A percentile compares a stretch with the other conserved stretches of the same genome.
phyloP scores from a whole-genome alignment of 1,284 basidiomycete species.

The Ganoderma boninense region DNA sequence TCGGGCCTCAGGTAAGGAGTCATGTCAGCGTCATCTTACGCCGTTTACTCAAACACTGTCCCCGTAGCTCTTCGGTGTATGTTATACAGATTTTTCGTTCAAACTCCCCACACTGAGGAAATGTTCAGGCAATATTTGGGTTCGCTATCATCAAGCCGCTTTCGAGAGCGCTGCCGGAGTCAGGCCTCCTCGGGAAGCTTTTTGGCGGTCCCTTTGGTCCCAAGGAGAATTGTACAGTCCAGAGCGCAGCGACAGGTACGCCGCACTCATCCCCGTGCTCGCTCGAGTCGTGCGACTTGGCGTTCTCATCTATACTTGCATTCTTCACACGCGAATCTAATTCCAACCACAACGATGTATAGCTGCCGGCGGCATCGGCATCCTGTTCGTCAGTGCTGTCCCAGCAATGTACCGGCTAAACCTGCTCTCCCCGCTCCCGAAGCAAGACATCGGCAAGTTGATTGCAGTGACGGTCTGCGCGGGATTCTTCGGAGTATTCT shows the following conservation, averaged over 20 bases:
- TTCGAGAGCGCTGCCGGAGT: conserved; percentile 56
- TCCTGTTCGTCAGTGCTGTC: conserved; percentile 70
- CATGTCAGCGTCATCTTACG: not conserved
- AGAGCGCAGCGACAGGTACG: conserved; percentile 44
- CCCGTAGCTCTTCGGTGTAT: conserved; percentile 55
- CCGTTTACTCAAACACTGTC: not conserved
- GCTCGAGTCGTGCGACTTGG: conserved; percentile 2
- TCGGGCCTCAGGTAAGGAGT: conserved; percentile 55
- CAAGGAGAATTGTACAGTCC: conserved; percentile 72
- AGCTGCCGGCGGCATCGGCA: conserved; percentile 66
- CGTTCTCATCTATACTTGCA: conserved; percentile 4
- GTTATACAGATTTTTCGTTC: conserved; percentile 24
- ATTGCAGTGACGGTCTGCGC: conserved; percentile 65
- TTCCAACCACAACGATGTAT: not conserved
- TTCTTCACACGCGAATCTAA: not conserved
- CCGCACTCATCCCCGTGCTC: conserved; percentile 18
- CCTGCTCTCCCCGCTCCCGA: conserved; percentile 53
- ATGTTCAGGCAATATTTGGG: conserved; percentile 62
- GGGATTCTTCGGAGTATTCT: conserved; percentile 74
- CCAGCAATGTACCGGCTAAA: conserved; percentile 73
- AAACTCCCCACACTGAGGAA: conserved; percentile 13
- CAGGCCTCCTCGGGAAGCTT: conserved; percentile 52
- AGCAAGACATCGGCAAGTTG: conserved; percentile 60
- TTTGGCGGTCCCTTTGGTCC: conserved; percentile 72
- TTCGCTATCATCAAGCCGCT: conserved; percentile 72